Evolutionary conservation across 228 moss, liverwort and hornwort genomes (phyloP).

Genomic region (Sphagnum magellanicum): DNA sequence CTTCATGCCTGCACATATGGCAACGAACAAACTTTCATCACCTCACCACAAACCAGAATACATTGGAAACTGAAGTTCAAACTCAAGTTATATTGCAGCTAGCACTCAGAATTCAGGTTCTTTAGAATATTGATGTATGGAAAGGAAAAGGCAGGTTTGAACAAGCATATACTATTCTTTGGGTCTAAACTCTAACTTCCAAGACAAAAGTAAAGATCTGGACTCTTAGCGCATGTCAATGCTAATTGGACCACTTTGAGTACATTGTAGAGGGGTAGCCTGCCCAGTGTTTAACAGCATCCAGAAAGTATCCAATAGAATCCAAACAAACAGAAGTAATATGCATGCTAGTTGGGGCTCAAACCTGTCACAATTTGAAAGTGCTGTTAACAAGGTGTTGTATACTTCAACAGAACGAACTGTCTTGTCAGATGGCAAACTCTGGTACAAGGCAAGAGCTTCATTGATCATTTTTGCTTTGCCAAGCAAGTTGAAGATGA

Average conservation of each 20-base stretch:
- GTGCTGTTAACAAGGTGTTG: conserved; percentile 71
- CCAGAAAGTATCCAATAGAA: not conserved
- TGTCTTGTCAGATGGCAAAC: conserved; percentile 45
- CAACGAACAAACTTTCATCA: no score
- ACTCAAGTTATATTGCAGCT: no score
- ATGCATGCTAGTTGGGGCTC: not conserved
- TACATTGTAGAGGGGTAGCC: not conserved
- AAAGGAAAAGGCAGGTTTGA: no score
- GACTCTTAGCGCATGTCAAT: not conserved
- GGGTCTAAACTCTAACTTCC: no score
- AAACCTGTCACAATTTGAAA: conserved; percentile 68
- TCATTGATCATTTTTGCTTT: conserved; percentile 64
- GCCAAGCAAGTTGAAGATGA: conserved; percentile 56
- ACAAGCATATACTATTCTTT: not conserved
- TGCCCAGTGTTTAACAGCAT: not conserved
- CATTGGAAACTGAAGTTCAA: no score
- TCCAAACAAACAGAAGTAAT: no score
- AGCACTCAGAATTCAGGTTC: not conserved
- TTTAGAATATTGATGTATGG: not conserved
- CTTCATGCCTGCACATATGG: conserved; percentile 28
- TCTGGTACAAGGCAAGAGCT: conserved; percentile 51
- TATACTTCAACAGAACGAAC: conserved; percentile 80
- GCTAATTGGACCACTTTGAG: not conserved
- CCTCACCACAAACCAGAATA: no score
- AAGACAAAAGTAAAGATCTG: not conserved